Conservation (phyloP, 148 eudicot species). For the Cornus florida region DNA sequence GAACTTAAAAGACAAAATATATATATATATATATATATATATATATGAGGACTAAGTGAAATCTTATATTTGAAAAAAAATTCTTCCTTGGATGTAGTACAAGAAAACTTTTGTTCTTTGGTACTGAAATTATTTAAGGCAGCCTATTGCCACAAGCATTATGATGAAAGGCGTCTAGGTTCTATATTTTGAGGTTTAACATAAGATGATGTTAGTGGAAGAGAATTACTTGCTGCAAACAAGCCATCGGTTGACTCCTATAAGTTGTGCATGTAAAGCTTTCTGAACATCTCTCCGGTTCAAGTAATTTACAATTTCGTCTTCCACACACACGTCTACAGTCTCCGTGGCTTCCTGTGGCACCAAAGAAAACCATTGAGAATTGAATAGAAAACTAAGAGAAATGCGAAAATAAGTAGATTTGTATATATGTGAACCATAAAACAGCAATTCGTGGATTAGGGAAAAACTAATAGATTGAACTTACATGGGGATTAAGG, state of each 20-base stretch:
- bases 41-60: too few species aligned
- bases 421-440: neutral
- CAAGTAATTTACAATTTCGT: constrained; percentile 24
- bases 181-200: neutral
- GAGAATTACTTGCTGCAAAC: constrained; percentile 29
- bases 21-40: too few species aligned
- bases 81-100: neutral
- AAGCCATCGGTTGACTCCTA: constrained; percentile 29
- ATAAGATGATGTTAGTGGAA: neutral
- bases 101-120: neutral
- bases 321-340: constrained; percentile 30
- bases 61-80: neutral
- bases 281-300: constrained; percentile 27
- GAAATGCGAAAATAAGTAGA: neutral
- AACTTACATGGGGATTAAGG: constrained; percentile 26
- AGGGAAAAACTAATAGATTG: neutral
- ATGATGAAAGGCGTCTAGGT: neutral
- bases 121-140: neutral
- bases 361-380: neutral
- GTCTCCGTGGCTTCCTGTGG: constrained; percentile 20
- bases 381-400: neutral
- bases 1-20: neutral
- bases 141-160: neutral
- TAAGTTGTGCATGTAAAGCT: constrained; percentile 29
- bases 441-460: neutral